Base-by-base conservation (phyloP, 2,329 filamentous ascomycete genomes). In the Metarhizium robertsii region DNA sequence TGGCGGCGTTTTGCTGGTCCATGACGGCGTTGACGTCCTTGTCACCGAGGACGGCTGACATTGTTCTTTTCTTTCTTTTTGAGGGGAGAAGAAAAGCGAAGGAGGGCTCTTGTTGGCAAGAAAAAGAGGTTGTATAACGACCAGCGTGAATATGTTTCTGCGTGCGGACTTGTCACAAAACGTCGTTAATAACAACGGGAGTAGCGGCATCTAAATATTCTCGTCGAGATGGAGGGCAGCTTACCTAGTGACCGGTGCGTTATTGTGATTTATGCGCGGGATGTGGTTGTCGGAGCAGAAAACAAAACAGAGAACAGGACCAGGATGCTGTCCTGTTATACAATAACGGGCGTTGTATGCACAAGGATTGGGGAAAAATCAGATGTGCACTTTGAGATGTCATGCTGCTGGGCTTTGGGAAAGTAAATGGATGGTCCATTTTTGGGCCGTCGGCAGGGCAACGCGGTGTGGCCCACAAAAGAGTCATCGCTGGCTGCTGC, bases 11-110 rank as follows among this genome's bases (percentile, higher is more conserved):
- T 52, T 65, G 65, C 52, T 62, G 56, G 46, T 56, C 54, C 61
- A 80, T 71, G 60, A 76, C 60, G 57, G 75, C 75, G 73, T 89
- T 89, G 73, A 79, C 76, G 74, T 88, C 84, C 73, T 84, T 84
- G 66, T 80, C 74, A 63, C 76, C 74, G 71, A 90, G 84, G 62
- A 85, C 73, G 69, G 71, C 60, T 58, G 80, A 79, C 82, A 85
- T 86, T 62, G 60, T 68, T 36, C 13, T 16, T 18, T 42, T 4
- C 11, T 40, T 40, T 5, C 5, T 16, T 40, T 40, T 16, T 16
- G 38, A 2, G 4, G n/a, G 29, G 16, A 30, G 48, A 53, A n/a
- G 13, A 16, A 6, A 20, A 45, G 11, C 6, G 14, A 47, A 45
- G n/a, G 13, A 30, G 45, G 20, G 25, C 13, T 36, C 4, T 29